Evolutionary conservation across 2,329 filamentous ascomycete species (phyloP).

Genomic region (Penicillium sp.): DNA sequence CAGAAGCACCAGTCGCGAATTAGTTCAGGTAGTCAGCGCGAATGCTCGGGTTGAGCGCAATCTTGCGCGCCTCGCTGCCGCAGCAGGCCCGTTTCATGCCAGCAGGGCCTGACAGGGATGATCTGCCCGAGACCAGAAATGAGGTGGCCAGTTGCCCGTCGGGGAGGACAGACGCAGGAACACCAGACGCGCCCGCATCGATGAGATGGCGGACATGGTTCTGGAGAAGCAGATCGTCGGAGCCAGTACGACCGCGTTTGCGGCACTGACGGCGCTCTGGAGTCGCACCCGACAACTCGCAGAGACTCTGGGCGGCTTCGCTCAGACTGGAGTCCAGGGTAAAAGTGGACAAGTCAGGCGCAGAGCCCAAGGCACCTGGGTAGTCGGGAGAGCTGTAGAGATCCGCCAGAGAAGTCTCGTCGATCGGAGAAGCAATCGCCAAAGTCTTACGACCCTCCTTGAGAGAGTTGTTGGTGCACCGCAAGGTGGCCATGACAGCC

Average conservation of each 20-base stretch:
- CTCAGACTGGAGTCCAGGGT: conserved; percentile 36
- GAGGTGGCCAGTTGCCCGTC: conserved; percentile 37
- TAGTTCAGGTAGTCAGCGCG: conserved; percentile 34
- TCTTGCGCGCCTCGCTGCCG: conserved; percentile 40
- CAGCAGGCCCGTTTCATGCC: conserved; percentile 47
- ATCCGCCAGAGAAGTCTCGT: conserved; percentile 37
- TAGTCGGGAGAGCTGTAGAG: conserved; percentile 42
- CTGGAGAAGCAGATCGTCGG: conserved; percentile 42
- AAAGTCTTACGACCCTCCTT: conserved; percentile 41
- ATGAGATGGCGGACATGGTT: conserved; percentile 44
- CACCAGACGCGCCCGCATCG: conserved; percentile 28
- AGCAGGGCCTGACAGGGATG: conserved; percentile 36
- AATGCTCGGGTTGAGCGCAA: conserved; percentile 38
- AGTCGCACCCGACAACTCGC: conserved; percentile 41
- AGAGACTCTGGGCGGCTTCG: conserved; percentile 46
- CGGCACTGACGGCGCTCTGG: conserved; percentile 34
- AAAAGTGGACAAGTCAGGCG: conserved; percentile 40
- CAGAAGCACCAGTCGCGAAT: conserved; percentile 9
- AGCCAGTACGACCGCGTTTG: conserved; percentile 45
- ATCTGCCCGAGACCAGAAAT: conserved; percentile 32
- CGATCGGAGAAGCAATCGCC: conserved; percentile 41
- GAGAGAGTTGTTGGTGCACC: conserved; percentile 41
- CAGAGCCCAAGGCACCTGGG: conserved; percentile 23
- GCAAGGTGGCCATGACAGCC: conserved; percentile 45
- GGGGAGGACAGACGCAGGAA: conserved; percentile 30